Conservation (phyloP, 148 eudicot species). For the Euryodendron excelsum region DNA sequence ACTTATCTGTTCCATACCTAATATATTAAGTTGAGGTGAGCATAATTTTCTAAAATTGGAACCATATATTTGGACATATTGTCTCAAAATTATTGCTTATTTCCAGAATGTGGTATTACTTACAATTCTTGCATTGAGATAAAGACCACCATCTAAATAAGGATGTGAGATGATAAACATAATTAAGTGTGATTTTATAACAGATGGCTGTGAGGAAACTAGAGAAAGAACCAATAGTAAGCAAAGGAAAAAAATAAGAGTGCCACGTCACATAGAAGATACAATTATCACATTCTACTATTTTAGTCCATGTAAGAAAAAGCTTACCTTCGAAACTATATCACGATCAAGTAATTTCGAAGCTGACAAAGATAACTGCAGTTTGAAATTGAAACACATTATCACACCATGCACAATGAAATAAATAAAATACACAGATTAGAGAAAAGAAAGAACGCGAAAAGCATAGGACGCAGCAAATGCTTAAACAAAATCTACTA, state of each 20-base stretch:
- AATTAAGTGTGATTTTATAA: not conserved
- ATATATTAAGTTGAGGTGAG: no score
- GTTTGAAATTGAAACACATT: conserved; percentile 12
- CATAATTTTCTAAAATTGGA: no score
- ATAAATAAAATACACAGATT: not conserved
- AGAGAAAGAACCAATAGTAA: not conserved
- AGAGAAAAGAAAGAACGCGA: not conserved
- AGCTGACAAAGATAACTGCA: conserved; percentile 85
- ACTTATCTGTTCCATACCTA: no score
- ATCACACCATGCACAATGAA: not conserved
- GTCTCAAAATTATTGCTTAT: not conserved
- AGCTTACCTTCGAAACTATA: conserved; percentile 66
- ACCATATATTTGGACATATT: not conserved
- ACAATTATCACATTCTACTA: not conserved
- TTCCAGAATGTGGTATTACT: not conserved
- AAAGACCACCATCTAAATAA: no score
- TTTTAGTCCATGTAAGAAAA: not conserved
- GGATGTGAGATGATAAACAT: not conserved
- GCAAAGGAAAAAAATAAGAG: not conserved
- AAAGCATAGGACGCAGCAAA: not conserved
- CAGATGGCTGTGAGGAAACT: not conserved
- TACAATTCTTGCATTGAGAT: not conserved
- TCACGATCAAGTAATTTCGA: conserved; percentile 69
- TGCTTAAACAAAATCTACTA: not conserved
- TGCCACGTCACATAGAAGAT: not conserved